phyloP scores from a whole-genome alignment of 2,329 filamentous ascomycete genomes.

The Trichoderma oligosporum region DNA sequence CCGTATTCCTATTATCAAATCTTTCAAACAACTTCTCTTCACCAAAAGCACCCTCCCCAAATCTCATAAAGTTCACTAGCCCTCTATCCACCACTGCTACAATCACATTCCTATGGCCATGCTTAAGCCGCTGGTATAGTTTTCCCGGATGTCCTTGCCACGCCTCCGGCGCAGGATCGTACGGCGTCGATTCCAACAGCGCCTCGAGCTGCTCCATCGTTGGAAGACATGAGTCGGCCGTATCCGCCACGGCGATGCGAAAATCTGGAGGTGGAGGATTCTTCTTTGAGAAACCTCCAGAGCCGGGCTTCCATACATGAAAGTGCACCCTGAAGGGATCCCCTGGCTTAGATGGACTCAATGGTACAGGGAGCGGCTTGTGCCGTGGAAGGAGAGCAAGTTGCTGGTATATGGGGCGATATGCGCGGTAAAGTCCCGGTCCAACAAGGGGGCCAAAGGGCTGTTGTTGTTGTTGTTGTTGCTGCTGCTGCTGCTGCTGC shows the following conservation, averaged over 20 bases:
- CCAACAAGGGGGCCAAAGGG: constrained; percentile 56
- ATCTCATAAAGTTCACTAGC: constrained; percentile 78
- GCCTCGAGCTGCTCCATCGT: constrained; percentile 66
- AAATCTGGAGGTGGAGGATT: constrained; percentile 77
- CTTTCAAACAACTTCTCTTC: constrained; percentile 68
- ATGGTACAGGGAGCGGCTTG: constrained; percentile 44
- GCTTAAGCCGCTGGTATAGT: constrained; percentile 74
- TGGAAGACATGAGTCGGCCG: constrained; percentile 67
- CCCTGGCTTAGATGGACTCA: constrained; percentile 28
- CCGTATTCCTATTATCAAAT: constrained; percentile 41
- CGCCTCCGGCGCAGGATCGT: constrained; percentile 51
- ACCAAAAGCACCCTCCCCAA: constrained; percentile 76
- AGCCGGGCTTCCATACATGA: constrained; percentile 70
- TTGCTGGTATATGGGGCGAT: constrained; percentile 69
- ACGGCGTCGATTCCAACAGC: constrained; percentile 70
- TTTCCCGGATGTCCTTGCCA: constrained; percentile 40
- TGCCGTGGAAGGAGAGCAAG: constrained; percentile 71
- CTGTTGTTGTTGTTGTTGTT: constrained; percentile 26
- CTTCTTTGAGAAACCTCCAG: constrained; percentile 69
- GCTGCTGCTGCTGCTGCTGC: constrained; percentile 27
- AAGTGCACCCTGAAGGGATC: constrained; percentile 70
- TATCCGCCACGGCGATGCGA: constrained; percentile 76
- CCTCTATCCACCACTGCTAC: constrained; percentile 88
- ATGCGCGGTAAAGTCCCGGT: constrained; percentile 63
- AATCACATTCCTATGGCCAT: constrained; percentile 79